Base-by-base conservation (phyloP, 805 yeast genomes). In the Hanseniaspora clermontiae region DNA sequence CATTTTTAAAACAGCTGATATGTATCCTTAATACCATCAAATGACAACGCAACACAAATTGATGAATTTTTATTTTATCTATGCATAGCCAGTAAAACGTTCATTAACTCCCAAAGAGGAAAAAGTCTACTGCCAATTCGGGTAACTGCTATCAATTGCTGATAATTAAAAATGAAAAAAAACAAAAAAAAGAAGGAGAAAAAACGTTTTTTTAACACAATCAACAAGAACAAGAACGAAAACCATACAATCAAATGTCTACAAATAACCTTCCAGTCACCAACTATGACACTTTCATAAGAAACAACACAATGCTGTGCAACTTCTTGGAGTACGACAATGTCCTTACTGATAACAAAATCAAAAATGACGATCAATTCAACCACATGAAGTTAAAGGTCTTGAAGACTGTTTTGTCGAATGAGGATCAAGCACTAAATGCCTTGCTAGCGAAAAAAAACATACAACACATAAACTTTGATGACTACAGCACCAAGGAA, bases 271-370 rank as follows among this genome's bases (percentile, higher is more conserved):
- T 5, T 8, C 40, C 43, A 2, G 24, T 15, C 38, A 39, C 45
- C 14, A 52, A 52, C 46, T 52, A 52, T 19, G 56, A 52, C 15
- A 43, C 50, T 5, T 43, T 43, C 6, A 52, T 52, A 10, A 52
- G 56, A 45, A 55, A 45, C 47, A 55, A 45, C 39, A 49, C 50
- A 3, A 27, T 55, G 20, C 38, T 27, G 2, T 49, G 51, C 17
- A 55, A 55, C 32, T 49, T 45, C 27, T 20, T 43, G n/a, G 55
- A 55, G 6, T 45, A 39, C 19, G 54, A 56, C 19, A 50, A 45
- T 14, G 8, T 55, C 2, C n/a, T 55, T 3, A 27, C 9, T 9
- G 36, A 52, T 3, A 39, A 32, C 31, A 31, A 46, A 34, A 29
- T 27, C 20, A 42, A 37, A 38, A 32, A 32, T 15, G 49, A 48